Evolutionary conservation across 2,329 filamentous ascomycete genomes (phyloP).

Genomic region (Pestalotiopsis fici): DNA sequence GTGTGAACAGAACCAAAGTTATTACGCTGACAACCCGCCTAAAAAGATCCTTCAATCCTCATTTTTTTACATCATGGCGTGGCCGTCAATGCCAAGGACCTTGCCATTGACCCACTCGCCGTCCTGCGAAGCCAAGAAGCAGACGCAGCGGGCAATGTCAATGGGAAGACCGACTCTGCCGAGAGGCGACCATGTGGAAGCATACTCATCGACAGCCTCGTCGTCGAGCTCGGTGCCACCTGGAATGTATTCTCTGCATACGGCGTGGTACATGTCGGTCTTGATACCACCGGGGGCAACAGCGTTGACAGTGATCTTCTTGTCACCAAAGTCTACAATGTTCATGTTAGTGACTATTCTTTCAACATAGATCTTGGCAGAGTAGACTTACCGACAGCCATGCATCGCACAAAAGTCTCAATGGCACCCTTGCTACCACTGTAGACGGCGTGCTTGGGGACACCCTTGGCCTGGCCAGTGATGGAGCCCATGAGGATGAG

Average conservation of each 20-base stretch:
- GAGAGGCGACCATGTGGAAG: constrained; percentile 64
- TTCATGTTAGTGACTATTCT: background rate
- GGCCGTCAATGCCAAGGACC: constrained; percentile 14
- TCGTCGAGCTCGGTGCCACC: constrained; percentile 54
- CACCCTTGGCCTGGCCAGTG: constrained; percentile 65
- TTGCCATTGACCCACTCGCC: constrained; percentile 47
- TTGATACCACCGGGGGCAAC: constrained; percentile 69
- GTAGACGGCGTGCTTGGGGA: constrained; percentile 73
- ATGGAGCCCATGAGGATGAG: constrained; percentile 76
- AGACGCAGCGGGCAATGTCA: constrained; percentile 67
- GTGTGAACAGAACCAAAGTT: background rate
- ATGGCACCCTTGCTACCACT: constrained; percentile 76
- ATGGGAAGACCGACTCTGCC: constrained; percentile 67
- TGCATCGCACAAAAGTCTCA: constrained; percentile 74
- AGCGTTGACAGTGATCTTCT: constrained; percentile 68
- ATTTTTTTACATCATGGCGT: constrained; percentile 18
- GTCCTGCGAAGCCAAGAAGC: constrained; percentile 49
- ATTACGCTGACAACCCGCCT: background rate
- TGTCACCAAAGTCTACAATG: constrained; percentile 59
- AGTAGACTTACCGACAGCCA: constrained; percentile 60
- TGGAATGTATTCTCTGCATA: constrained; percentile 66
- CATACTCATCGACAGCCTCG: constrained; percentile 64
- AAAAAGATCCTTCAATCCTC: background rate
- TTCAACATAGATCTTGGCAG: background rate
- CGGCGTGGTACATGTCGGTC: constrained; percentile 68